Evolutionary conservation across 805 yeast genomes (phyloP), one percentile per base, ranked within the genome.

Genomic region (Lipomyces mesembrius): DNA sequence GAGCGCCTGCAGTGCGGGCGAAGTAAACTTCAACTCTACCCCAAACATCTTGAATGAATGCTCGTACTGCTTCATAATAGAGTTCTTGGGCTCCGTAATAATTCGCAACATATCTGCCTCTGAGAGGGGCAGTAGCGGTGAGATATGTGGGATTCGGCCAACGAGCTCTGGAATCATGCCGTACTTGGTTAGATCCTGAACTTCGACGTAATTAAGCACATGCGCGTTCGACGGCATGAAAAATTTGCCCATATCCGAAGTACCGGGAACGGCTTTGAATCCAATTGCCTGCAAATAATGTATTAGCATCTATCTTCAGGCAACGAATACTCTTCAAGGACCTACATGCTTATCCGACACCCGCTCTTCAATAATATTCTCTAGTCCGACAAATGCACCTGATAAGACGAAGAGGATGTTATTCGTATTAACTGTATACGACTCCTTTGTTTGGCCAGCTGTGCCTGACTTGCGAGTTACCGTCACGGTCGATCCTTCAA

Each of bases 361-460:
- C 65, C 89, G 78, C 35, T 77, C 76, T 1, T 79, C 78, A 27
- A 85, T 77, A 60, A 84, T 82, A 59, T 79, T 78, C 68, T 85
- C 88, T 51, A 86, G 75, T 2, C 88, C 88, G 14, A 84, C 85
- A 77, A 86, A 86, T 0, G 89, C 89, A 34, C 89, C 89, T 84
- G 85, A 84, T 7, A 84, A 75, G 59, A 86, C 81, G 72, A 86
- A 86, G 34, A 86, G 70, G 11, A 86, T 83, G 70, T 85, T 84
- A 2, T 85, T 81, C 0, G 89, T 86, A 68, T 86, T 87, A 22
- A 86, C 78, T 11, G 82, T 79, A 70, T 79, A 83, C 0, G 80
- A 76, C 57, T 85, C 86, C 57, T 59, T 61, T 60, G 57, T 57
- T 34, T 60, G 63, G 17, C 63, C 57, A 32, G 49, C 63, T 11